Conservation (phyloP, 2,329 filamentous ascomycete species). For the Thielaviopsis populi region DNA sequence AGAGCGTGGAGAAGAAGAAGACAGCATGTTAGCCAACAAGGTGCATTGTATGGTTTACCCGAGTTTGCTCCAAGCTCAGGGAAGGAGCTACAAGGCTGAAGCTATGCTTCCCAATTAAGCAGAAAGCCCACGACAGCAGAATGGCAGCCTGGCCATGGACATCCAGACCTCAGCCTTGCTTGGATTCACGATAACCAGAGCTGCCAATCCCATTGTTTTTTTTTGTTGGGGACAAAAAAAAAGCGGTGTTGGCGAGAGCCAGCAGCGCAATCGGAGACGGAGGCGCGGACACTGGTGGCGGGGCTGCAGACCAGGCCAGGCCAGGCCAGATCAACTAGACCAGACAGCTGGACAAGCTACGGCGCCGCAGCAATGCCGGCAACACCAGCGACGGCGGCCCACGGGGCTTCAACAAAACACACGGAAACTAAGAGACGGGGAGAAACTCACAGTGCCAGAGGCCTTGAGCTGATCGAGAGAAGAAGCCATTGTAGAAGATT, state of each 20-base stretch:
- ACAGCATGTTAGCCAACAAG: background rate
- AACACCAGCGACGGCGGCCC: too few relatives aligned
- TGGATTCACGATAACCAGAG: background rate
- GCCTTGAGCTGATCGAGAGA: constrained; percentile 96
- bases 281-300: too few relatives aligned
- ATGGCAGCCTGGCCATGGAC: background rate
- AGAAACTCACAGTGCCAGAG: constrained; percentile 71
- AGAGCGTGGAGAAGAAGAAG: constrained; percentile 18
- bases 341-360: too few relatives aligned
- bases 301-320: too few relatives aligned
- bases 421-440: constrained; percentile 15
- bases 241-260: background rate
- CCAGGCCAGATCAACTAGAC: too few relatives aligned
- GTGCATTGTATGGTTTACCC: background rate
- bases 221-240: background rate
- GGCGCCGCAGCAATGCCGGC: too few relatives aligned
- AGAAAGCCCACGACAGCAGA: background rate
- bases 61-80: background rate
- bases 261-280: constrained; percentile 5
- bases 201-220: background rate
- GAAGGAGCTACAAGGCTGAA: constrained; percentile 7
- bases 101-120: constrained; percentile 1
- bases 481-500: constrained; percentile 49
- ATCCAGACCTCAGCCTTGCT: background rate
- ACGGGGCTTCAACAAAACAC: background rate